Evolutionary conservation across 1,139 yeast genomes (phyloP).

Genomic region (Nakaseomyces bracarensis): DNA sequence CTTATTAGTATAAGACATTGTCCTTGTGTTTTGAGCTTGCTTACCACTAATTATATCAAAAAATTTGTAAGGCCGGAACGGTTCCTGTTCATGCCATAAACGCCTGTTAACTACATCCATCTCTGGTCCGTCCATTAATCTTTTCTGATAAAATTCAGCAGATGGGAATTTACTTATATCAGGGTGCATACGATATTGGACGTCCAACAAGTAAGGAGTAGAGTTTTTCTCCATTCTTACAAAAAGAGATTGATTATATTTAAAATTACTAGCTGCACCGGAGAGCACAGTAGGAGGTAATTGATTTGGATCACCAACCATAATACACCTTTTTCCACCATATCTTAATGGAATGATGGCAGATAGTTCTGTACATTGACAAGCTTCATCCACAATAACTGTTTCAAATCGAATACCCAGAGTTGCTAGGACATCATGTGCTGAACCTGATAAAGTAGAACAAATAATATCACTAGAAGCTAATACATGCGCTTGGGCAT

Average conservation of each 20-base stretch:
- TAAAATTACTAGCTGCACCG: conserved; percentile 68
- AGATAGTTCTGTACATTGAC: conserved; percentile 92
- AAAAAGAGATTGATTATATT: conserved; percentile 86
- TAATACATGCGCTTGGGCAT: conserved; percentile 63
- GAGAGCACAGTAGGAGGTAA: conserved; percentile 98
- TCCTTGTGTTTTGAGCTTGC: conserved; percentile 54
- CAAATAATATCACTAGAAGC: conserved; percentile 82
- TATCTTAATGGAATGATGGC: conserved; percentile 88
- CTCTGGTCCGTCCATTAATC: conserved; percentile 64
- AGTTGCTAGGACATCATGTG: conserved; percentile 75
- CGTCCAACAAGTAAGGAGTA: conserved; percentile 63
- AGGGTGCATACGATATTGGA: conserved; percentile 99
- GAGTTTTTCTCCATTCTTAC: conserved; percentile 80
- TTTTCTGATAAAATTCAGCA: conserved; percentile 64
- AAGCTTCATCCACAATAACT: conserved; percentile 97
- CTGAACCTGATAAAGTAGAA: conserved; percentile 89
- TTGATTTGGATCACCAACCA: conserved; percentile 99
- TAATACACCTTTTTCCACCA: conserved; percentile 83
- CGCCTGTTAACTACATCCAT: conserved; percentile 53
- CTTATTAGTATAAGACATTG: conserved; percentile 62
- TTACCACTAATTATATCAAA: conserved; percentile 60
- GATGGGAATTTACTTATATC: conserved; percentile 83
- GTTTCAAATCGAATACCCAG: conserved; percentile 76
- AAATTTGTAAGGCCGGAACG: conserved; percentile 68
- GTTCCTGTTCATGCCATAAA: conserved; percentile 61